Percentiles rank a stretch among this genome's conserved stretches.
Conservation (phyloP, 192 early-diverging fungal species). For the Gonapodya prolifera region DNA sequence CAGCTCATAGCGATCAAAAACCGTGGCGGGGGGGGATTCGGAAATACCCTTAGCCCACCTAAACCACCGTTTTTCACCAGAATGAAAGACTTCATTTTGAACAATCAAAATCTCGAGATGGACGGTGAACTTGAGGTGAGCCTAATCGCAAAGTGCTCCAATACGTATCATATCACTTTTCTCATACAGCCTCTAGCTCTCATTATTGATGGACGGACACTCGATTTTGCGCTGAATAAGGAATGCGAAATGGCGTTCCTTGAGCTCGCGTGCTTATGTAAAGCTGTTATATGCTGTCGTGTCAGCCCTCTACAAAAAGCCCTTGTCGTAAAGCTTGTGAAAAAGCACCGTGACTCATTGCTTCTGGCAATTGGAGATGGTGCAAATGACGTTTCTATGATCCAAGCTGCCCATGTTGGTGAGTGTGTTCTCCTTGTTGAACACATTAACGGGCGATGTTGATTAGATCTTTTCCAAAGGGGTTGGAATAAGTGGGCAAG, state of each 20-base stretch:
- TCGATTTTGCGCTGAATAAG: constrained; percentile 87
- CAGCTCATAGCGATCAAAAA: constrained; percentile 68
- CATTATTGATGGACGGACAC: constrained; percentile 87
- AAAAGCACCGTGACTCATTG: constrained; percentile 75
- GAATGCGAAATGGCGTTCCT: constrained; percentile 58
- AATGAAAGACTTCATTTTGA: not conserved
- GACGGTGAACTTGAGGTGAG: constrained; percentile 6
- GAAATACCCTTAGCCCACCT: not conserved
- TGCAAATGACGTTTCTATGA: constrained; percentile 98
- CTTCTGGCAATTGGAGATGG: constrained; percentile 96
- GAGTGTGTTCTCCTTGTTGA: not conserved
- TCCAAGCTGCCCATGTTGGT: constrained; percentile 55
- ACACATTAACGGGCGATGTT: not conserved
- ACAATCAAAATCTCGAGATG: not conserved
- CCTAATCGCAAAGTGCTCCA: not conserved
- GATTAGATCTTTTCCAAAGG: constrained; percentile 23
- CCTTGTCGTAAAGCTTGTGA: constrained; percentile 95
- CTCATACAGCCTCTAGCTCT: constrained; percentile 59
- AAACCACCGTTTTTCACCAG: not conserved
- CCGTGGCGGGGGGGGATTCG: constrained; percentile 13
- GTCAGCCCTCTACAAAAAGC: constrained; percentile 98
- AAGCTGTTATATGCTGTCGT: constrained; percentile 94
- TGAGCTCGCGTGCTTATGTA: constrained; percentile 82
- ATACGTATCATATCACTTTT: not conserved
- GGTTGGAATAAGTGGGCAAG: constrained; percentile 89